A percentile compares a stretch with the other conserved stretches of the same genome.
These are phyloP conservation scores for Rhizopogon rudus DNA, from an alignment of 768 basidiomycete species.

Conservation along the genomic window DNA sequence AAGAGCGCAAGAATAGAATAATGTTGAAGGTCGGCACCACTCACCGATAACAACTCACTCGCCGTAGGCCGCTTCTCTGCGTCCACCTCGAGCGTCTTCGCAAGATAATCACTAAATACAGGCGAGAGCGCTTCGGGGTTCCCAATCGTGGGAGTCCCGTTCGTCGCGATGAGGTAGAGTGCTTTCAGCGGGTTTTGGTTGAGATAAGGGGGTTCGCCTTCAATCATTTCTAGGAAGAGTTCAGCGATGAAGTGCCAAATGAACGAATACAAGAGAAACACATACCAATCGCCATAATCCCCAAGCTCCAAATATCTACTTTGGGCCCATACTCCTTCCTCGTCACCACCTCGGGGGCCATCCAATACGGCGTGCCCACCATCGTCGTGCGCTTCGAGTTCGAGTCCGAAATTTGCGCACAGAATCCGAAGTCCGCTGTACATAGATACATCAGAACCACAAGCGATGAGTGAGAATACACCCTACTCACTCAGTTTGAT, in stretches of 20 bases:
- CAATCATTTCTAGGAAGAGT: conserved; percentile 80
- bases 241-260: background rate
- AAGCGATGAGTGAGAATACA: background rate
- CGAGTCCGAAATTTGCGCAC: conserved; percentile 89
- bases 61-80: conserved; percentile 91
- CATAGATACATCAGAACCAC: background rate
- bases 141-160: conserved; percentile 93
- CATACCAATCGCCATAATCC: conserved; percentile 93
- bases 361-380: conserved; percentile 99
- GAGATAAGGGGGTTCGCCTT: conserved; percentile 94
- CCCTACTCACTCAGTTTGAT: conserved; percentile 89
- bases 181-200: conserved; percentile 97
- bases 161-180: conserved; percentile 95
- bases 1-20: background rate
- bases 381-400: conserved; percentile 94
- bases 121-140: conserved; percentile 77
- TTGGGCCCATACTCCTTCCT: conserved; percentile 97
- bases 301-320: conserved; percentile 96
- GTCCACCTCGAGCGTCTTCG: conserved; percentile 88
- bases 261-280: conserved; percentile 7
- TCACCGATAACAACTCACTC: conserved; percentile 70
- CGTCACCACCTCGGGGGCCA: conserved; percentile 98
- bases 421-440: conserved; percentile 97
- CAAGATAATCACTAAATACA: conserved; percentile 86
- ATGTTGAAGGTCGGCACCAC: conserved; percentile 12